phyloP scores from a whole-genome alignment of 2,329 filamentous ascomycete species.

The Cladosporium velox region DNA sequence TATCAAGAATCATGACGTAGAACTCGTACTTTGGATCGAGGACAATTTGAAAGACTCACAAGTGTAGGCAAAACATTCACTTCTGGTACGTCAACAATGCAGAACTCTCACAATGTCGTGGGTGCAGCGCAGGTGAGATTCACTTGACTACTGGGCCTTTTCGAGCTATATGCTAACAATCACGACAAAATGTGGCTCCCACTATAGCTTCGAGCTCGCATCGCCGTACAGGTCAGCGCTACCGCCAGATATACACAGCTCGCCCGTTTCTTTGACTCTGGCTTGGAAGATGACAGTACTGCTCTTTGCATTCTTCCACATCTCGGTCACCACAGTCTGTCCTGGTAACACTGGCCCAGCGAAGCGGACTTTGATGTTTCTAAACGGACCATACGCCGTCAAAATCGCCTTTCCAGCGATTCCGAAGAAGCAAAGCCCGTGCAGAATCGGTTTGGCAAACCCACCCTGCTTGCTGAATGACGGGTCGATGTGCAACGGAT shows the following conservation, averaged over 20 bases:
- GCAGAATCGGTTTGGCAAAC: slow-evolving; percentile 90
- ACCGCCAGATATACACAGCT: slow-evolving; percentile 78
- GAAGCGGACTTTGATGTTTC: slow-evolving; percentile 91
- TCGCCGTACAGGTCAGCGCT: slow-evolving; percentile 70
- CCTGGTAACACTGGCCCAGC: slow-evolving; percentile 82
- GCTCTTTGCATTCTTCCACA: slow-evolving; percentile 91
- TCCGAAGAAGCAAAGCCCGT: slow-evolving; percentile 95
- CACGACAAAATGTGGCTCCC: fast-evolving
- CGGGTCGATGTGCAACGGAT: slow-evolving; percentile 95
- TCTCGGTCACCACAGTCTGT: slow-evolving; percentile 85
- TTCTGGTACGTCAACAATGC: too few species aligned
- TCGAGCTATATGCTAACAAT: too few species aligned
- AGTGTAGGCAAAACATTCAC: too few species aligned
- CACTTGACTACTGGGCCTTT: too few species aligned
- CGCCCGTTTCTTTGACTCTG: slow-evolving; percentile 89
- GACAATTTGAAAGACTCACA: too few species aligned
- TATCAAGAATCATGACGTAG: too few species aligned
- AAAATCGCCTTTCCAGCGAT: slow-evolving; percentile 91
- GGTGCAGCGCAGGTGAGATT: too few species aligned
- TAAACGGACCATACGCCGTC: slow-evolving; percentile 77
- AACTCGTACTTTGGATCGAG: too few species aligned
- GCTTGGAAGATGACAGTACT: slow-evolving; percentile 79
- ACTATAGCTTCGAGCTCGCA: slow-evolving; percentile 52
- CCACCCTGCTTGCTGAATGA: slow-evolving; percentile 92
- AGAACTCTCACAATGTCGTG: too few species aligned